Base-by-base conservation (phyloP, 768 basidiomycete species). In the Steccherinum ochraceum region DNA sequence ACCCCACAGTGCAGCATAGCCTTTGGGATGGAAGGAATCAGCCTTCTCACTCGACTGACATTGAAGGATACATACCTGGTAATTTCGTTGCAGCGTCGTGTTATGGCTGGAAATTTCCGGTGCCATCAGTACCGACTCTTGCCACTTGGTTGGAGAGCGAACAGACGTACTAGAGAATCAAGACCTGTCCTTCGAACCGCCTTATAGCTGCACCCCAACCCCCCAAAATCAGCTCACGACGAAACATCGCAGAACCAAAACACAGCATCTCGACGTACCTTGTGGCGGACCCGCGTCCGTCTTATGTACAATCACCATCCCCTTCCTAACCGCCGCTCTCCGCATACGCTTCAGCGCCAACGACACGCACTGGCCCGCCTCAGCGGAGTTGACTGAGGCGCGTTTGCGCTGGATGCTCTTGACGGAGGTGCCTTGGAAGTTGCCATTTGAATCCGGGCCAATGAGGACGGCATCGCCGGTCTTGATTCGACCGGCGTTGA, bases 341-440 rank as follows among this genome's bases (percentile, higher is more conserved):
- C 86, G 77, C 52, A 96, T 84, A 42, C 91, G 79, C 72, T 98
- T 99, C 24, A 99, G 69, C 3, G 95, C 96, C 49, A 96, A 73
- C 5, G 90, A 89, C 18, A 99, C 93, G 46, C 89, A 91, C 69
- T 99, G 96, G 2, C 96, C 96, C 4, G 96, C 96, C 60, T 97
- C 94, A 0, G 91, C 96, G 12, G 77, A 76, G 13, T 74, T 74
- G 2, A 99, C 92, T 49, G 84, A 75, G 19, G 88, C 93, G 26
- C 89, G 72, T 67, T 97, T 99, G 52, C 94, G 79, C 69, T 98
- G 94, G 70, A 99, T 99, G 57, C 83, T 88, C 72, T 89, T 92
- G 54, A 99, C 72, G 7, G 82, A 71, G 0, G 89, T 89, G 35
- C 78, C 76, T 54, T 83, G 79, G 67, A 86, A 98, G 59, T 89